phyloP scores from a whole-genome alignment of 495 filamentous ascomycete species.

The Cercophora scortea region DNA sequence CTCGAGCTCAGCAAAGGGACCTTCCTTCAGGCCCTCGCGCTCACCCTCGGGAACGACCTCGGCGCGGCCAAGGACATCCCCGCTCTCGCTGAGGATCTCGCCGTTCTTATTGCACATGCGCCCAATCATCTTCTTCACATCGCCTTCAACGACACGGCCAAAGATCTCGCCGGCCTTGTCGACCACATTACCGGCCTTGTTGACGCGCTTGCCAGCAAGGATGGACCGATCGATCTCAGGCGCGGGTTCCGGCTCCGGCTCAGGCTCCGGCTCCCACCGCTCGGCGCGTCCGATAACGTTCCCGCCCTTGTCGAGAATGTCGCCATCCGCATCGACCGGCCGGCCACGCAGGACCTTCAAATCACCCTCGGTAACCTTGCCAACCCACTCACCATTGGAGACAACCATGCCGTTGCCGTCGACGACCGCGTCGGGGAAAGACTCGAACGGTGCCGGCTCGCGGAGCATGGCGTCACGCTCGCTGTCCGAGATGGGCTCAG shows the following conservation, averaged over 20 bases:
- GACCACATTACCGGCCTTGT: conserved; percentile 79
- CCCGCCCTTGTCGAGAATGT: conserved; percentile 72
- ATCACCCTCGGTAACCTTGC: conserved; percentile 70
- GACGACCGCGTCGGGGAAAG: conserved; percentile 61
- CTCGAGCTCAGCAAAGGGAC: conserved; percentile 72
- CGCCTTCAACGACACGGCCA: conserved; percentile 69
- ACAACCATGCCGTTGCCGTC: conserved; percentile 63
- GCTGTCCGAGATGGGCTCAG: conserved; percentile 63
- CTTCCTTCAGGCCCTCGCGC: conserved; percentile 59
- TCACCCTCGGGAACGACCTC: conserved; percentile 72
- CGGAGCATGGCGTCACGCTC: conserved; percentile 57
- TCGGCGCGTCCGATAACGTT: conserved; percentile 75
- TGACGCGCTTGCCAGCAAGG: conserved; percentile 75
- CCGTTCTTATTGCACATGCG: conserved; percentile 77
- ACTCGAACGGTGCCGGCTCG: conserved; percentile 66
- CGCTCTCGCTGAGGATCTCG: conserved; percentile 72
- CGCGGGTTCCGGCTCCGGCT: conserved; percentile 40
- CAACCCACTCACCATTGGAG: conserved; percentile 62
- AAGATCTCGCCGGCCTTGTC: conserved; percentile 65
- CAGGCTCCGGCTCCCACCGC: conserved; percentile 64
- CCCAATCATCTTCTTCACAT: conserved; percentile 60
- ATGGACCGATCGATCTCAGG: conserved; percentile 53
- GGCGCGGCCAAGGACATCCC: conserved; percentile 69
- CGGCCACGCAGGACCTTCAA: conserved; percentile 66
- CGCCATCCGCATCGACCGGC: conserved; percentile 72